Percentiles rank a stretch among this genome's conserved stretches.
These are phyloP conservation scores for Pseudogymnoascus sp. DNA, from an alignment of 2,329 filamentous ascomycete genomes.

Conservation along the genomic window DNA sequence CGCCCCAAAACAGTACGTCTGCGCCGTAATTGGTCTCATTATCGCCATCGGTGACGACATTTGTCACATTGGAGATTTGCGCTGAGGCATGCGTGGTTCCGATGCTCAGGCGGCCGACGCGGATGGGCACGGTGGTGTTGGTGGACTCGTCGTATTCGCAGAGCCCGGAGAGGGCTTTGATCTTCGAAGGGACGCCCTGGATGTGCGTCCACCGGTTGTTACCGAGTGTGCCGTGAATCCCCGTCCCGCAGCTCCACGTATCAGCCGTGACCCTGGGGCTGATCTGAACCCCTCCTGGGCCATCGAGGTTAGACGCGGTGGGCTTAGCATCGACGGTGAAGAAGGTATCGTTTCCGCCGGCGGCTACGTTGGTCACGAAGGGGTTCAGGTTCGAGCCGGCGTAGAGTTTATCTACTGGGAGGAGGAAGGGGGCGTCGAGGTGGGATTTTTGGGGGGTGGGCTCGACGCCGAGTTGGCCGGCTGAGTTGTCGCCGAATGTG, in stretches of 20 bases:
- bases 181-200: conserved; percentile 68
- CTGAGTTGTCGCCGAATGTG: conserved; percentile 83
- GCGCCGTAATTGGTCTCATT: conserved; percentile 83
- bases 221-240: conserved; percentile 76
- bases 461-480: conserved; percentile 85
- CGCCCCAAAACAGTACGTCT: conserved; percentile 89
- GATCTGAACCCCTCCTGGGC: conserved; percentile 35
- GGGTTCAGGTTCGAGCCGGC: conserved; percentile 55
- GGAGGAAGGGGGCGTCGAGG: conserved; percentile 62
- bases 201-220: conserved; percentile 87
- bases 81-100: conserved; percentile 78
- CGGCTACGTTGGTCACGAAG: conserved; percentile 69
- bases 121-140: conserved; percentile 68
- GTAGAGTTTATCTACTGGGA: conserved; percentile 71
- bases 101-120: conserved; percentile 64
- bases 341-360: conserved; percentile 81
- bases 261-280: conserved; percentile 56
- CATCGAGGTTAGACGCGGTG: conserved; percentile 15
- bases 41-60: conserved; percentile 52
- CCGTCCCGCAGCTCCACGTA: conserved; percentile 80
- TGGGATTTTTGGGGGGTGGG: conserved; percentile 54
- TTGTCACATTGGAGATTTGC: conserved; percentile 74
- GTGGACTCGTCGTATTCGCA: conserved; percentile 78
- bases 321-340: conserved; percentile 72
- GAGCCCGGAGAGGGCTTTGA: conserved; percentile 76